Evolutionary conservation across 2,329 filamentous ascomycete species (phyloP), one percentile per base, ranked within the genome.

Genomic region (Cytospora piceicola): DNA sequence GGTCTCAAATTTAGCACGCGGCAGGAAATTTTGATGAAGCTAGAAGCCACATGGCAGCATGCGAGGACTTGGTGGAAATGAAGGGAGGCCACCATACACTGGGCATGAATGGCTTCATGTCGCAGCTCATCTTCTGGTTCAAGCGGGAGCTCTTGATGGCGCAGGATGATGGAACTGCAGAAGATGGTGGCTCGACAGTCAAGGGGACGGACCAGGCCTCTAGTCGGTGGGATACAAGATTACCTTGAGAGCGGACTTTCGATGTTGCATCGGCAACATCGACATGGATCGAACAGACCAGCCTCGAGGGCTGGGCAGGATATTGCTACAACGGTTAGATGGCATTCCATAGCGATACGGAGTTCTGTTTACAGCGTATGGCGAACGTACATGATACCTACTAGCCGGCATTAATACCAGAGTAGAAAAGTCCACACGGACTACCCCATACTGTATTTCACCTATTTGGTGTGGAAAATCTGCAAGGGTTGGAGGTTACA

Each of bases 21-120:
- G 34, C 24, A 29, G 65, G 53, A 1, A 53, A 67, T 34, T 27
- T 49, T 12, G 29, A 22, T 11, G 57, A 57, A 3, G 14, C 57
- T 9, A 32, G 36, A 17, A n/a, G 51, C 1, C 65, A 67, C 20
- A 46, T 67, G 42, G 42, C 24, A 3, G 61, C 65, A 14, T 67
- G 65, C 29, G 57, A 55, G 14, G 34, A 64, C 27, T 64, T 67
- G 61, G 34, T 64, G 0, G 57, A 49, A 5, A 17, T 63, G 22
- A 58, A 53, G n/a, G 63, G 63, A 1, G 63, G 66, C 2, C 5
- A 29, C 22, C 24, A 56, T 11, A 62, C 53, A 2, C 22, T 67
- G 11, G 66, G 63, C 65, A 72, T 75, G 70, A 69, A 57, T n/a
- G 65, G 65, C 1, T 67, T 67, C 39, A 34, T 67, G 55, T 46